A percentile compares a stretch with the other conserved stretches of the same genome.
Evolutionary conservation across 441 rosid genomes (phyloP).

Genomic region (Brassica balearica): DNA sequence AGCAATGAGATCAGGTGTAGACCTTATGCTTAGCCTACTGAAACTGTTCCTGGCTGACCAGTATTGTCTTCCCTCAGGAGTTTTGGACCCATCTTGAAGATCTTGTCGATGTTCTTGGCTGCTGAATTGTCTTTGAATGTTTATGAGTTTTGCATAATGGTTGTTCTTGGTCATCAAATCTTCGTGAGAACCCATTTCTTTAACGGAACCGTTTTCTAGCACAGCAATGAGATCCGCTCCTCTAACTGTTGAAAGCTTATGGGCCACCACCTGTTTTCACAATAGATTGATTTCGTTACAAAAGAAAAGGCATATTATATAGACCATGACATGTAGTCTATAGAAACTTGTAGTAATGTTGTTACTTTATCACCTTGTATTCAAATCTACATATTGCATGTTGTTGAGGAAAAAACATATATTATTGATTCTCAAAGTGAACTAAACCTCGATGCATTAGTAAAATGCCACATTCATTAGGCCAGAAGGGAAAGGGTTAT

Average conservation of each 20-base stretch:
- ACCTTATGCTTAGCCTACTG: slow-evolving; percentile 56
- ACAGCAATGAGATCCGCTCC: slow-evolving; percentile 84
- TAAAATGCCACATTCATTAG: neutral
- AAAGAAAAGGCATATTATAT: neutral
- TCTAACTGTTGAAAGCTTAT: slow-evolving; percentile 78
- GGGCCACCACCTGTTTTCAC: slow-evolving; percentile 75
- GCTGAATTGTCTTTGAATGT: slow-evolving; percentile 62
- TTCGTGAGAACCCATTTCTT: slow-evolving; percentile 74
- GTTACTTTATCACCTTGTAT: slow-evolving; percentile 4
- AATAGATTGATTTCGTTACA: neutral
- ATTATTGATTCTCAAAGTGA: neutral
- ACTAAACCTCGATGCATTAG: neutral
- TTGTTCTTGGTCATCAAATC: slow-evolving; percentile 67
- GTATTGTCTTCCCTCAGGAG: slow-evolving; percentile 46
- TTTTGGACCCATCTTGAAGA: slow-evolving; percentile 21
- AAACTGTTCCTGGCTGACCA: slow-evolving; percentile 60
- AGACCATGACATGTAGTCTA: neutral
- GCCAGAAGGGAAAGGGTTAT: neutral
- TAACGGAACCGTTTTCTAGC: slow-evolving; percentile 61
- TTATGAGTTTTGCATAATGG: slow-evolving; percentile 71
- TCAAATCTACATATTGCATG: neutral
- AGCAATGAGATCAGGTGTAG: slow-evolving; percentile 54
- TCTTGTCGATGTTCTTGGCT: slow-evolving; percentile 53
- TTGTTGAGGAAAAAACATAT: neutral
- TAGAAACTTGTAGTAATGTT: no score